Conservation (phyloP, 2,329 filamentous ascomycete genomes). For the Tolypocladium tundrense region DNA sequence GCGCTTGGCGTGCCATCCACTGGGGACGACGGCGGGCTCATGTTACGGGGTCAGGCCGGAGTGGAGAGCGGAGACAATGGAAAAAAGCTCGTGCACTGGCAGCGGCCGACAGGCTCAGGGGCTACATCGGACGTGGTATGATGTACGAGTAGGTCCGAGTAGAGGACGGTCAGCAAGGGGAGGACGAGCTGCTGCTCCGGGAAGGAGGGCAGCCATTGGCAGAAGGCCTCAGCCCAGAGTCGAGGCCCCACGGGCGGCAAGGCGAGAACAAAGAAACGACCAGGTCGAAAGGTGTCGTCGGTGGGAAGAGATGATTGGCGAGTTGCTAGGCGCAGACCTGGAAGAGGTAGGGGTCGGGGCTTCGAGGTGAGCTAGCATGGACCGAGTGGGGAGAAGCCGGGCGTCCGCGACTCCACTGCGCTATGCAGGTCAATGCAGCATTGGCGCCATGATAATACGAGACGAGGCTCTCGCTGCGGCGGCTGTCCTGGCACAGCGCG, state of each 20-base stretch:
- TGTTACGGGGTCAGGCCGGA: neutral
- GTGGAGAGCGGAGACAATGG: neutral
- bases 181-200: neutral
- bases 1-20: neutral
- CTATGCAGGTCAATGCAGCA: neutral
- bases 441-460: neutral
- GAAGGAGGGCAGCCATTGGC: neutral
- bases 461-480: neutral
- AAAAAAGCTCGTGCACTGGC: neutral
- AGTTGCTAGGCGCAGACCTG: neutral
- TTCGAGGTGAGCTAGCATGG: neutral
- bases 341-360: neutral
- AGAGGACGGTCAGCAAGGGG: neutral
- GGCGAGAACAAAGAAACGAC: neutral
- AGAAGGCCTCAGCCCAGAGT: neutral
- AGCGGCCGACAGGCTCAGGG: neutral
- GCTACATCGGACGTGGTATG: neutral
- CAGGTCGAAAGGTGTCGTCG: neutral
- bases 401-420: neutral
- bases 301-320: neutral
- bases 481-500: neutral
- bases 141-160: neutral
- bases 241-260: neutral
- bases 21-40: neutral
- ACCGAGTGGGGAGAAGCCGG: neutral